Base-by-base conservation (phyloP, 257 asterid species). In the Anisodus tanguticus region DNA sequence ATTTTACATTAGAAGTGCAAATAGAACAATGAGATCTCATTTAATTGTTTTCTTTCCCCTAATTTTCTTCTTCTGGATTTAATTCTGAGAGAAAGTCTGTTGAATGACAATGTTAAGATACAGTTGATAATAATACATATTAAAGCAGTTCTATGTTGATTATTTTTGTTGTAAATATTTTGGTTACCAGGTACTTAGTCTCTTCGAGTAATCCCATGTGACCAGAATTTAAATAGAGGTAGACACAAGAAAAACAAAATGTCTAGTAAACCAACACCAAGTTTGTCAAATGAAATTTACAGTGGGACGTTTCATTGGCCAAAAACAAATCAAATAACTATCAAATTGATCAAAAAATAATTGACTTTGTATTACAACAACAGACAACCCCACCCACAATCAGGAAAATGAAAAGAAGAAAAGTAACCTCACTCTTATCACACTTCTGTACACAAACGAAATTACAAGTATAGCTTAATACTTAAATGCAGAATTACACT, bases 321-420 rank as follows among this genome's bases (percentile, higher is more conserved):
- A 12, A 31, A 66, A 66, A 69, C 53, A 41, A 76, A 53, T 76
- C 78, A 69, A 69, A 41, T 69, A 69, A 69, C 22, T 63, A 22
- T 63, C 70, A 63, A 22, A 63, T 66, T 10, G 71, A 35, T 68
- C 26, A 51, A 76, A 76, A 74, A 70, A 26, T 22, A 74, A 26
- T 76, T 2, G 47, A 51, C 45, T 76, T 53, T 51, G 63, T 53
- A 76, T 76, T 76, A 76, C 81, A 76, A 76, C 2, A 35, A 11
- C 63, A 12, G 62, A 13, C 13, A 76, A 26, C 22, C 45, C 81
- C 81, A 76, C 81, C 13, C 81, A 26, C 62, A 76, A 76, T 13
- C 47, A 51, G n/a, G 81, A 7, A 22, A 74, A 72, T 19, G 60
- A 45, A 72, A 72, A 16, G 13, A 22, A 22, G 45, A 51, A 76